These are phyloP conservation scores for Erysimum cheiri DNA, from an alignment of 441 rosid genomes.

Conservation along the genomic window DNA sequence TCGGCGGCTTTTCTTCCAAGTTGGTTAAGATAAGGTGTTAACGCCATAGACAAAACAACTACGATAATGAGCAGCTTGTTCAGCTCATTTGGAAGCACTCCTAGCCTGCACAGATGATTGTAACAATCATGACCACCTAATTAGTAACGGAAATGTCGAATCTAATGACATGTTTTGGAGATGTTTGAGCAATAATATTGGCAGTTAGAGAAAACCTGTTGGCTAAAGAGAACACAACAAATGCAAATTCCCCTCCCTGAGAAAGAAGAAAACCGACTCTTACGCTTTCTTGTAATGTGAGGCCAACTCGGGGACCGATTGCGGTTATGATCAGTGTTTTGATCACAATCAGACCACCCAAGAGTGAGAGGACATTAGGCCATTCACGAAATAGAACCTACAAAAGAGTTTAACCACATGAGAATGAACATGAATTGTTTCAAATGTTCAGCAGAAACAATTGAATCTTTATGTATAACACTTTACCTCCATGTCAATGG, in stretches of 20 bases:
- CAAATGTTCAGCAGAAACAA: not conserved
- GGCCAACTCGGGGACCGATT: constrained; percentile 96
- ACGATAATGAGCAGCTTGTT: constrained; percentile 96
- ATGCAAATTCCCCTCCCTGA: constrained; percentile 98
- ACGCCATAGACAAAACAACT: constrained; percentile 97
- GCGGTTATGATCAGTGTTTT: constrained; percentile 90
- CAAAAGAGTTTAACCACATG: constrained; percentile 37
- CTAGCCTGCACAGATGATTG: constrained; percentile 66
- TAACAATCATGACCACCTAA: constrained; percentile 27
- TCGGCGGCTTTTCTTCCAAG: constrained; percentile 87
- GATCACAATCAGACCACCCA: constrained; percentile 88
- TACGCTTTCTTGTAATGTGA: constrained; percentile 84
- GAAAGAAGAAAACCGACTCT: constrained; percentile 91
- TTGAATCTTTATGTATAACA: constrained; percentile 20
- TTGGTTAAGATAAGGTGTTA: constrained; percentile 91
- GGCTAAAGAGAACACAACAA: constrained; percentile 94
- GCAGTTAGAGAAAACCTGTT: constrained; percentile 60
- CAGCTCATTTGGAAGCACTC: constrained; percentile 98
- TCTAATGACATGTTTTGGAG: not conserved
- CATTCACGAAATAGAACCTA: constrained; percentile 91
- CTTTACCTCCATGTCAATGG: constrained; percentile 88
- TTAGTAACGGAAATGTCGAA: not conserved
- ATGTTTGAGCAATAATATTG: constrained; percentile 35
- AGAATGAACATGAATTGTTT: constrained; percentile 10
- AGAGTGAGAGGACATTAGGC: constrained; percentile 93